Evolutionary conservation across 1,139 yeast species (phyloP), one percentile per base, ranked within the genome.

Genomic region (Sugiyamaella neomexicana): DNA sequence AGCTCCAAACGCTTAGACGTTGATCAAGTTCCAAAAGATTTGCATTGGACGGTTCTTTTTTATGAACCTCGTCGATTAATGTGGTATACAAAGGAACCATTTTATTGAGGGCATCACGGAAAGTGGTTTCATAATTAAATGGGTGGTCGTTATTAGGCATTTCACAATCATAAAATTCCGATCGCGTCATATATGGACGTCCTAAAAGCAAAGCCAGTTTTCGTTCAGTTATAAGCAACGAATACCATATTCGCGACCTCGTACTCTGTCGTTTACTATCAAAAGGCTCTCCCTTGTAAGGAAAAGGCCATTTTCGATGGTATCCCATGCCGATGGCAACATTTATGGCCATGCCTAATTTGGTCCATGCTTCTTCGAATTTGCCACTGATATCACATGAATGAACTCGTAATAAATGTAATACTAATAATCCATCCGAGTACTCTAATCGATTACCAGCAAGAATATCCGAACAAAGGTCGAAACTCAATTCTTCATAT

Each of bases 241-340:
- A 53, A 40, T 48, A 57, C 62, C 62, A 60, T 8, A 58, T 48
- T 5, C 63, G 50, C 2, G 59, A 49, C n/a, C 58, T 34, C 41
- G 25, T 31, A n/a, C 23, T 12, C 20, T 50, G 41, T 20, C 36
- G 23, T 29, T 45, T 43, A 27, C 36, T 37, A 16, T 49, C 46
- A 15, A 16, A 15, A 2, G 50, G 34, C 41, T 52, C 46, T 20
- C 47, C 50, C 25, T 41, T 49, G 47, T 13, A 51, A n/a, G 45
- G 40, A 32, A 23, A 53, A n/a, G 55, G 50, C 61, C 61, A 56
- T 27, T 58, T 50, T 2, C 63, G 58, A 48, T 60, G 63, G 44
- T 55, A 59, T 8, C 63, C 63, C 63, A 60, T 60, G 6, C 57
- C 54, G 17, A 56, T 56, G 12, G 63, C 63, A 8, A 52, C 46